These are phyloP conservation scores for Diphasiastrum complanatum DNA, from an alignment of 83 land plant genomes.

Conservation along the genomic window DNA sequence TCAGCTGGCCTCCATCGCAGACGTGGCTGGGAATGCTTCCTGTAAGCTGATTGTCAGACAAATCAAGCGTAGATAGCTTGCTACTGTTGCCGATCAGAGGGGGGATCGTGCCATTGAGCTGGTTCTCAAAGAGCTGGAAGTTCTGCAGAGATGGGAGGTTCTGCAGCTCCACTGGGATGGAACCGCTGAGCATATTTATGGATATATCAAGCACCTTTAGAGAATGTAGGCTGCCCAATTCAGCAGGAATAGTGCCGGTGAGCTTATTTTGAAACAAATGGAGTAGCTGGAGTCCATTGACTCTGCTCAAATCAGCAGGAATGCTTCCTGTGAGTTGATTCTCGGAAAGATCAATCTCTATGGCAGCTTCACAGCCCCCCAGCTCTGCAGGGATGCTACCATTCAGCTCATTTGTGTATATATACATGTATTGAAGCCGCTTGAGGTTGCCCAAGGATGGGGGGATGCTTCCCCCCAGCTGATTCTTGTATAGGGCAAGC, in stretches of 20 bases:
- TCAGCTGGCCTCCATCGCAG: background rate
- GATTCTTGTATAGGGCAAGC: background rate
- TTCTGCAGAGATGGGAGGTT: no score
- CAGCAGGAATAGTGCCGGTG: slow-evolving; percentile 37
- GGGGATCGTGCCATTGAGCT: background rate
- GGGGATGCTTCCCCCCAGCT: background rate
- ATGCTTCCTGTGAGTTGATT: background rate
- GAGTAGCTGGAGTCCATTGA: slow-evolving; percentile 17
- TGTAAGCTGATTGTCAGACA: background rate
- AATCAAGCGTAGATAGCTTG: background rate
- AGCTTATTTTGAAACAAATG: slow-evolving; percentile 64
- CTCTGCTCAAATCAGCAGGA: background rate
- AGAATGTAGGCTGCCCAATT: no score
- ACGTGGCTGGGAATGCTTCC: background rate
- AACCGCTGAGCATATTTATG: background rate
- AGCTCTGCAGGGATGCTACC: background rate
- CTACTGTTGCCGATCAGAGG: no score
- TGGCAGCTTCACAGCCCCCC: background rate
- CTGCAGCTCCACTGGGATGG: background rate
- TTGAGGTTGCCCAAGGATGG: background rate
- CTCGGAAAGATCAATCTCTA: background rate
- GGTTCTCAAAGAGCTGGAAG: background rate
- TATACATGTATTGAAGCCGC: background rate
- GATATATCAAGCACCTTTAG: no score
- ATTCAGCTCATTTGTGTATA: background rate